Conservation (phyloP, 2,329 filamentous ascomycete species). For the Fusarium sp. region DNA sequence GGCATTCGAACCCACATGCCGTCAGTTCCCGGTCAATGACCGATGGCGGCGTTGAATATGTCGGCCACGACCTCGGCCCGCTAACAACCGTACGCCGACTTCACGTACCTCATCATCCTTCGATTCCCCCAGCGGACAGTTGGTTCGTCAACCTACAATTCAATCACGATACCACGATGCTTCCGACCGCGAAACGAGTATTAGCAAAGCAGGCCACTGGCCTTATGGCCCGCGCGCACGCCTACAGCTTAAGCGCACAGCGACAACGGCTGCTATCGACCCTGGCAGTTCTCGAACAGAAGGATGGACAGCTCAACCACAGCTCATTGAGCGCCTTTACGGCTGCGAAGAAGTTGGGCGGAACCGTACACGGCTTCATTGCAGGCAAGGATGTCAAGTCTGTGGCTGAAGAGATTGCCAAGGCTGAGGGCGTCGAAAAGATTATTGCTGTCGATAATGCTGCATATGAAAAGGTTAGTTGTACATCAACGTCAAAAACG, state of each 20-base stretch:
- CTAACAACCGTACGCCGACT: conserved; percentile 51
- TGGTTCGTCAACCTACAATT: conserved; percentile 28
- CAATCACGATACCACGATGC: conserved; percentile 46
- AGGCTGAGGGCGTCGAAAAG: conserved; percentile 91
- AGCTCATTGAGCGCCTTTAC: conserved; percentile 87
- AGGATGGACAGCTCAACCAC: conserved; percentile 85
- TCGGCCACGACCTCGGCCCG: conserved; percentile 54
- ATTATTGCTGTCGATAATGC: conserved; percentile 88
- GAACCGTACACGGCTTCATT: conserved; percentile 85
- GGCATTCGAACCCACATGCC: conserved; percentile 38
- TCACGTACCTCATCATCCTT: conserved; percentile 16
- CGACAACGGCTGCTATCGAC: conserved; percentile 77
- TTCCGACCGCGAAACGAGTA: conserved; percentile 48
- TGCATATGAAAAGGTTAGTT: conserved; percentile 86
- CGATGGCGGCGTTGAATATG: conserved; percentile 44
- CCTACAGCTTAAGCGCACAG: conserved; percentile 47
- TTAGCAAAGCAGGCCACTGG: conserved; percentile 44
- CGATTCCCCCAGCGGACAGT: conserved; percentile 26
- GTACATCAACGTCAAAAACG: not conserved
- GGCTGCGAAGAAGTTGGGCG: conserved; percentile 87
- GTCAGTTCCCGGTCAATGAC: conserved; percentile 43
- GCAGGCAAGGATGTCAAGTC: conserved; percentile 82
- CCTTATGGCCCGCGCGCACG: conserved; percentile 44
- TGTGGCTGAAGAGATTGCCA: conserved; percentile 85
- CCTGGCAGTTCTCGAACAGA: conserved; percentile 91